Evolutionary conservation across 1,284 basidiomycete genomes (phyloP).

Genomic region (Mycosarcoma maydis): DNA sequence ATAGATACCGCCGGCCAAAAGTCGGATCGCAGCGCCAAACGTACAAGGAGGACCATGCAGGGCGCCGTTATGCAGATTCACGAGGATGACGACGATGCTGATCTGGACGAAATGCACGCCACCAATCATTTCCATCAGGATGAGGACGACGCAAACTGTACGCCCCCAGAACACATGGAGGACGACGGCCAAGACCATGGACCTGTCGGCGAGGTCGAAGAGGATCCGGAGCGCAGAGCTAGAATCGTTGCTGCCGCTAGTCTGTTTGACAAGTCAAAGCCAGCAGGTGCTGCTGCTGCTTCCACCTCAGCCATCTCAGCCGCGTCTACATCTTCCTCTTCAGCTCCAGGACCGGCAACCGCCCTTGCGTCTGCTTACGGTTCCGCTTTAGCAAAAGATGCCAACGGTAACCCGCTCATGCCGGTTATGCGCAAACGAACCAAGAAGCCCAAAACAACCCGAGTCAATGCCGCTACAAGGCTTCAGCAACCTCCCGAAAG

Average conservation of each 20-base stretch:
- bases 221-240: constrained; percentile 40
- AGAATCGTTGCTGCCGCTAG: constrained; percentile 47
- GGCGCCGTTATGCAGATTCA: constrained; percentile 47
- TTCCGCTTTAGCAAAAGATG: constrained; percentile 59
- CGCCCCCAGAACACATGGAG: constrained; percentile 34
- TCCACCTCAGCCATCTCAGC: constrained; percentile 2
- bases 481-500: constrained; percentile 33
- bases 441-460: constrained; percentile 28
- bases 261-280: constrained; percentile 37
- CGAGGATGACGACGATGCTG: constrained; percentile 57
- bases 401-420: constrained; percentile 52
- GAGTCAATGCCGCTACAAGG: constrained; percentile 34
- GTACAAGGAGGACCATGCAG: constrained; percentile 26
- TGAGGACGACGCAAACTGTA: constrained; percentile 21
- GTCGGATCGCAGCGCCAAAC: constrained; percentile 22
- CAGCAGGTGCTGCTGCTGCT: too few species aligned
- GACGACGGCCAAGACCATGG: constrained; percentile 35
- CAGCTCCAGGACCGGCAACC: constrained; percentile 24
- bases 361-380: constrained; percentile 44
- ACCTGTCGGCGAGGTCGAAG: constrained; percentile 40
- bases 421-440: constrained; percentile 54
- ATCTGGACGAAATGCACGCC: constrained; percentile 27
- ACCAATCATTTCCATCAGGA: constrained; percentile 8
- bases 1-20: constrained; percentile 50
- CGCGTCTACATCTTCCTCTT: constrained; percentile 9